These are phyloP conservation scores for Stemphylium lycopersici DNA, from an alignment of 2,329 filamentous ascomycete genomes.

Conservation along the genomic window DNA sequence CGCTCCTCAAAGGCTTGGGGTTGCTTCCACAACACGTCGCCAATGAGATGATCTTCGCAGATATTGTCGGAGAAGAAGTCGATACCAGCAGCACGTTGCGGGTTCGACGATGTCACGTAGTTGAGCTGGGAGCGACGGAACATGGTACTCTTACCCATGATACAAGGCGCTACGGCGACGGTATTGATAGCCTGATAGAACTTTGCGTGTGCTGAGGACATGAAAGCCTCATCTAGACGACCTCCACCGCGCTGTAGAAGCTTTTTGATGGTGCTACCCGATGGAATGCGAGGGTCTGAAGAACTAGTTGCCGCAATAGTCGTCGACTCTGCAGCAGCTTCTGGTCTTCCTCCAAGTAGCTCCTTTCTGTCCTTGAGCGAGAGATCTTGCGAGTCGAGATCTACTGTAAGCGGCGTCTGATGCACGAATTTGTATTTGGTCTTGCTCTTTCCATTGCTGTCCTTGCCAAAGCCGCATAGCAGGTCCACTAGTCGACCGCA, in stretches of 20 bases:
- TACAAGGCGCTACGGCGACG: slow-evolving; percentile 86
- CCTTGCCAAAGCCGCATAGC: slow-evolving; percentile 70
- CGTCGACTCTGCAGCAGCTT: slow-evolving; percentile 21
- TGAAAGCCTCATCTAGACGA: slow-evolving; percentile 90
- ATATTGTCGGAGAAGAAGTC: slow-evolving; percentile 96
- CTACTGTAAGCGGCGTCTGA: slow-evolving; percentile 88
- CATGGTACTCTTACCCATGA: slow-evolving; percentile 98
- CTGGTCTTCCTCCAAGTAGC: slow-evolving; percentile 35
- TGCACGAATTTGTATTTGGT: slow-evolving; percentile 86
- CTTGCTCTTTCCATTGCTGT: slow-evolving; percentile 29
- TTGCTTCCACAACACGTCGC: slow-evolving; percentile 84
- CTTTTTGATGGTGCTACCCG: slow-evolving; percentile 27
- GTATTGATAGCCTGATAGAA: slow-evolving; percentile 98
- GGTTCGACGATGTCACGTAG: slow-evolving; percentile 65
- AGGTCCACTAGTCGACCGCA: slow-evolving; percentile 88
- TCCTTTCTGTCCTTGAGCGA: slow-evolving; percentile 39
- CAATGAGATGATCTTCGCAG: slow-evolving; percentile 96
- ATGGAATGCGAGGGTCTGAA: slow-evolving; percentile 33
- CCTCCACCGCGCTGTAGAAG: slow-evolving; percentile 67
- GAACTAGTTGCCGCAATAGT: slow-evolving; percentile 37
- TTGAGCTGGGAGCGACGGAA: slow-evolving; percentile 92
- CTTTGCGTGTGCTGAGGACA: slow-evolving; percentile 91
- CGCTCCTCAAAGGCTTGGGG: slow-evolving; percentile 44
- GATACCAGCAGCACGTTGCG: slow-evolving; percentile 67
- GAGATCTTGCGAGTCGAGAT: slow-evolving; percentile 55